Base-by-base conservation (phyloP, 352 stramenopile species). In the Detonula confervacea region DNA sequence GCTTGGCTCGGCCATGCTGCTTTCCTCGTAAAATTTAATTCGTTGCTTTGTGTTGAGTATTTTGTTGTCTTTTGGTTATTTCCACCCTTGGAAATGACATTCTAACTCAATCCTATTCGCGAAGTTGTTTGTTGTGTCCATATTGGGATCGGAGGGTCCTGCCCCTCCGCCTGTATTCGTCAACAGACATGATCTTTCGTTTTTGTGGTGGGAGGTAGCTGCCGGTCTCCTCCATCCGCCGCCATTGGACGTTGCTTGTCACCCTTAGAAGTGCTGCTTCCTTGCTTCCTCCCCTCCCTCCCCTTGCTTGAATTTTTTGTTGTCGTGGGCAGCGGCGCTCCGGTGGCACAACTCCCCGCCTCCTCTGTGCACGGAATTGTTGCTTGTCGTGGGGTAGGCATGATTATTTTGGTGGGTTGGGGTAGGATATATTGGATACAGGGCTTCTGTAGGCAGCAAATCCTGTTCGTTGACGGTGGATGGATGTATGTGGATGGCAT, bases 221-320 rank as follows among this genome's bases (percentile, higher is more conserved):
- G 42, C 42, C 16, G 12, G 16, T 18, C 42, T 51, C 42, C 42
- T 5, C 42, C 42, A 51, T 44, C 42, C 42, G 16, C 20, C 8
- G 42, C 42, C 42, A 18, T 8, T 51, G 5, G 16, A 18, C 42
- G 20, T 16, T 51, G 8, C 20, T 16, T 16, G 16, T 16, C 42
- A 51, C 42, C 7, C 16, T 51, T 51, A 16, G 42, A 51, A 20
- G 42, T 51, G 42, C 42, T 51, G 42, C 42, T 51, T 51, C n/a
- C n/a, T n/a, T n/a, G n/a, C n/a, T n/a, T n/a, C n/a, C n/a, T n/a
- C n/a, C n/a, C 42, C 42, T 18, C 20, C 42, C 16, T 16, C 16
- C 42, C 42, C 42, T 12, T 6, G 35, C 42, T 16, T 16, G 16
- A 51, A 8, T 9, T 16, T 18, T 5, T 8, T 51, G 8, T 5